These are phyloP conservation scores for Sphaerosporella brunnea DNA, from an alignment of 495 filamentous ascomycete genomes.

Conservation along the genomic window DNA sequence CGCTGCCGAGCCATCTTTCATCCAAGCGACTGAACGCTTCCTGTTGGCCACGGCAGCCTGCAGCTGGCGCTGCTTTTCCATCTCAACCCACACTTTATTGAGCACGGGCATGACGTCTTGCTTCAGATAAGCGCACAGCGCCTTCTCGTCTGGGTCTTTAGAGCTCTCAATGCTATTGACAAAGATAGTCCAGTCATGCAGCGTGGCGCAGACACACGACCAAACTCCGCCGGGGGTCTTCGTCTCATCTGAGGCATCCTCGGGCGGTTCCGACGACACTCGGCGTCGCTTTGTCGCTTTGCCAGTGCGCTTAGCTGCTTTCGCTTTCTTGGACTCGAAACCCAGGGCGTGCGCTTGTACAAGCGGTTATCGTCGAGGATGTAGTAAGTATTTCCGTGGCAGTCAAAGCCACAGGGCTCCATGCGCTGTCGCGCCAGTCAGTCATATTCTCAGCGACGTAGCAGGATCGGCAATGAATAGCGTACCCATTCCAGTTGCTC, in stretches of 20 bases:
- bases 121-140: constrained; percentile 46
- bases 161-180: constrained; percentile 50
- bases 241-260: constrained; percentile 39
- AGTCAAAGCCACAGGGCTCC: constrained; percentile 78
- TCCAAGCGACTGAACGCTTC: constrained; percentile 79
- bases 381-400: constrained; percentile 65
- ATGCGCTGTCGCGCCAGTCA: constrained; percentile 46
- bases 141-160: constrained; percentile 66
- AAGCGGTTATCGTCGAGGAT: constrained; percentile 87
- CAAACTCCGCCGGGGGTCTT: constrained; percentile 44
- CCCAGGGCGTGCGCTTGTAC: constrained; percentile 57
- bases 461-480: constrained; percentile 2
- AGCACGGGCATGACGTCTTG: constrained; percentile 67
- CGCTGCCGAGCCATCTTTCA: constrained; percentile 58
- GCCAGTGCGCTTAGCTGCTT: constrained; percentile 60
- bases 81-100: constrained; percentile 60
- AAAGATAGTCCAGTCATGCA: constrained; percentile 59
- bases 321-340: constrained; percentile 32
- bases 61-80: constrained; percentile 40
- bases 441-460: constrained; percentile 2
- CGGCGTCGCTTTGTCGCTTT: constrained; percentile 62
- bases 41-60: constrained; percentile 49
- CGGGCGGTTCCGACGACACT: constrained; percentile 36
- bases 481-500: constrained; percentile 76
- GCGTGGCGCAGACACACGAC: constrained; percentile 74